Conservation (phyloP, 106 monocot genomes). For the Acorus gramineus region DNA sequence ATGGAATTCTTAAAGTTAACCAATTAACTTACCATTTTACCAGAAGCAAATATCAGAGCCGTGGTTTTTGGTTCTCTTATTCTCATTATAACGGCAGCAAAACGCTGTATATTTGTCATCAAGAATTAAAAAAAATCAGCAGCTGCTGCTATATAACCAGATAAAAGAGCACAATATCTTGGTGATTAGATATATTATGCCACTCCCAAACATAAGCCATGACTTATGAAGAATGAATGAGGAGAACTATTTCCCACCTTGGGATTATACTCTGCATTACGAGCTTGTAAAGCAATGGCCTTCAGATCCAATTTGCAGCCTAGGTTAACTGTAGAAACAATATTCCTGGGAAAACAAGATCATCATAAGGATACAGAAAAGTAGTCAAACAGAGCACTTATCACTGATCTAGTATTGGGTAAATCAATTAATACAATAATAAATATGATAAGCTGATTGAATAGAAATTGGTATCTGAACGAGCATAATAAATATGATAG, state of each 20-base stretch:
- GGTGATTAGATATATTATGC: not conserved
- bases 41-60: conserved; percentile 44
- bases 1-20: not conserved
- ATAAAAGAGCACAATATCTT: not conserved
- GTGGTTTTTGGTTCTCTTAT: conserved; percentile 48
- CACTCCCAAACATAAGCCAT: no score
- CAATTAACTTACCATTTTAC: conserved; percentile 33
- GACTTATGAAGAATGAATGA: not conserved
- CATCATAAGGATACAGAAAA: no score
- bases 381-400: no score
- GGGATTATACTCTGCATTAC: conserved; percentile 75
- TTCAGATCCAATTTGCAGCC: conserved; percentile 72
- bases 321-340: conserved; percentile 76
- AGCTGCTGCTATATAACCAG: not conserved
- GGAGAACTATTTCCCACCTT: conserved; percentile 26
- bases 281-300: conserved; percentile 63
- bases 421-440: no score
- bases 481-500: no score
- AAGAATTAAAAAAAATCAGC: no score
- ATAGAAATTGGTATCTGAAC: no score
- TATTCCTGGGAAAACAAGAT: conserved; percentile 25
- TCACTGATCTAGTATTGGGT: no score
- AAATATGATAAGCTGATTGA: no score
- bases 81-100: conserved; percentile 48
- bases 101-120: conserved; percentile 16